Percentiles rank a stretch among this genome's conserved stretches.
phyloP scores from a whole-genome alignment of 257 asterid genomes.

The Ligustrum vulgare region DNA sequence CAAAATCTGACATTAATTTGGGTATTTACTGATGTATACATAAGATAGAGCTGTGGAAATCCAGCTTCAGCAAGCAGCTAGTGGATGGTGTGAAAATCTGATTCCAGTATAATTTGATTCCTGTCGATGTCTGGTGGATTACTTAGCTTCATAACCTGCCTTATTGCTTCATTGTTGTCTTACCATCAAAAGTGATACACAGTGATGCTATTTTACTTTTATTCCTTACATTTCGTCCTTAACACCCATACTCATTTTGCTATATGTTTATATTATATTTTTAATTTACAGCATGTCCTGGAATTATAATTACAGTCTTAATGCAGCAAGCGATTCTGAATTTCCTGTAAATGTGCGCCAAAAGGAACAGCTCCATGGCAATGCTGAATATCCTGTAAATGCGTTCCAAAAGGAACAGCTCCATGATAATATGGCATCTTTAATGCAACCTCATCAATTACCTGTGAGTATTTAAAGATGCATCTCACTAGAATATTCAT shows the following conservation, averaged over 20 bases:
- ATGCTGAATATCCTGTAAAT: conserved; percentile 58
- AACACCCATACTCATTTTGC: neutral
- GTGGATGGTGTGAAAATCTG: neutral
- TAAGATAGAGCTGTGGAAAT: neutral
- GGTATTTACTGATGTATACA: neutral
- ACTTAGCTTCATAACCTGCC: neutral
- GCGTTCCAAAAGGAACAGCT: conserved; percentile 75
- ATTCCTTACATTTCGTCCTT: neutral
- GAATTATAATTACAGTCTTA: conserved; percentile 36
- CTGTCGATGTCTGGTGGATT: neutral
- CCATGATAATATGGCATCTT: conserved; percentile 63
- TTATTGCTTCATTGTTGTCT: neutral
- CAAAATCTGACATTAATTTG: neutral
- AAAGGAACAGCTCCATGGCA: conserved; percentile 77
- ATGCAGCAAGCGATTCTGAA: conserved; percentile 59
- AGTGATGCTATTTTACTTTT: neutral
- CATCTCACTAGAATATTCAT: conserved; percentile 21
- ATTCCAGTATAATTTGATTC: conserved; percentile 7
- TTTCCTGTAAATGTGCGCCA: conserved; percentile 59
- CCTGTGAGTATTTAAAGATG: conserved; percentile 38
- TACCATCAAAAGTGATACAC: conserved; percentile 8
- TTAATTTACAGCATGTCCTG: conserved; percentile 9
- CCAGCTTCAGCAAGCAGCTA: neutral
- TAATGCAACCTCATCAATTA: conserved; percentile 76
- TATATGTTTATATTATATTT: neutral